phyloP scores from a whole-genome alignment of 108 stramenopile genomes.

The Schizochytrium sp. region DNA sequence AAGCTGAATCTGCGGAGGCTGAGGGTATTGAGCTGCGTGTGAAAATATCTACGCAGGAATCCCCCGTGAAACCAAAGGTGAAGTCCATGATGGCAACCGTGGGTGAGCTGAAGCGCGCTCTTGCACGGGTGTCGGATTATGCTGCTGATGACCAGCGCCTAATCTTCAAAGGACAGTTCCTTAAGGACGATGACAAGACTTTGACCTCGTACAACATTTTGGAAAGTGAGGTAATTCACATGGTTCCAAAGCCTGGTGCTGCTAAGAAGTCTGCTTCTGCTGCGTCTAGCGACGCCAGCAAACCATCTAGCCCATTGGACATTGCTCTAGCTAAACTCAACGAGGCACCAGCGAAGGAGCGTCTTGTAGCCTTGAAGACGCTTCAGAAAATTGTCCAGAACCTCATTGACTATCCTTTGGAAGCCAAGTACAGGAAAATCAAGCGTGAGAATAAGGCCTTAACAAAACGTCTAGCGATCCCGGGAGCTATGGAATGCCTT shows the following conservation, averaged over 20 bases:
- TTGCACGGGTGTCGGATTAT: slow-evolving; percentile 23
- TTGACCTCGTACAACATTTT: neutral
- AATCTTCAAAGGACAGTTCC: slow-evolving; percentile 46
- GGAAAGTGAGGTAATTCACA: neutral
- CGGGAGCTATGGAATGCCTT: slow-evolving; percentile 35
- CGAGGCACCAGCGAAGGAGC: neutral
- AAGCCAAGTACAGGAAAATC: slow-evolving; percentile 53
- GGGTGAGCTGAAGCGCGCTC: neutral
- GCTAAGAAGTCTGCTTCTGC: no score
- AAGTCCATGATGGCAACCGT: slow-evolving; percentile 49
- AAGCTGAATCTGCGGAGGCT: neutral
- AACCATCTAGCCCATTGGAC: neutral
- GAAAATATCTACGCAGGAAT: slow-evolving; percentile 44
- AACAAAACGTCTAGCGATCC: neutral
- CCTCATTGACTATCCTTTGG: slow-evolving; percentile 58
- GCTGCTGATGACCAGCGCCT: slow-evolving; percentile 7
- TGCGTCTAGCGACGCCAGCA: neutral
- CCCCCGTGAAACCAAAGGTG: neutral
- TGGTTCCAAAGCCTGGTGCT: slow-evolving; percentile 33
- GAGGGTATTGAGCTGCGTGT: slow-evolving; percentile 28
- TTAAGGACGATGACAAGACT: neutral
- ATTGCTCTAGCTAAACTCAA: neutral
- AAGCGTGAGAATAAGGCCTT: slow-evolving; percentile 29
- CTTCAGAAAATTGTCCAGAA: slow-evolving; percentile 16
- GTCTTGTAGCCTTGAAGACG: slow-evolving; percentile 3